These are phyloP conservation scores for Leishmania mexicana DNA, from an alignment of 208 protist genomes.

Conservation along the genomic window DNA sequence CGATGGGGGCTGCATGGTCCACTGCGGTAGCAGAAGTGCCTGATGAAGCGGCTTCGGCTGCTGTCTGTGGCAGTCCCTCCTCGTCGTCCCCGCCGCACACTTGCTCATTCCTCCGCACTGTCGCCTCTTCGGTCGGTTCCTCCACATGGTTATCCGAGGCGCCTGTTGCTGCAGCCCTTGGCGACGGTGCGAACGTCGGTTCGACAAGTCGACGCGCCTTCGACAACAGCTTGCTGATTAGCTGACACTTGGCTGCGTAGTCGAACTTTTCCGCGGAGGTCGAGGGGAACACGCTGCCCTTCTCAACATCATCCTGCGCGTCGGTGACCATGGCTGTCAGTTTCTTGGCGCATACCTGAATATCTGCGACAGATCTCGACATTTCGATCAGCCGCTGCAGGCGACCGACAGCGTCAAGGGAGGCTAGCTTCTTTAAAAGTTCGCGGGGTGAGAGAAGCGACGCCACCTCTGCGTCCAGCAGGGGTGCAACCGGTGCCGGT, in stretches of 20 bases:
- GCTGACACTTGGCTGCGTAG: constrained; percentile 63
- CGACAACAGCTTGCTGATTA: constrained; percentile 83
- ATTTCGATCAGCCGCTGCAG: constrained; percentile 81
- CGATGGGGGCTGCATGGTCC: not conserved
- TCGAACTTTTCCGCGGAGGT: constrained; percentile 20
- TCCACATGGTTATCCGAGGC: not conserved
- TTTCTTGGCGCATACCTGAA: constrained; percentile 50
- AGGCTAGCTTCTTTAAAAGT: constrained; percentile 56
- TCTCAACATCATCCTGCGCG: constrained; percentile 12
- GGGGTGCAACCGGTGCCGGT: not conserved
- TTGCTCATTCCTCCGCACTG: not conserved
- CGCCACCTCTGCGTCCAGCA: constrained; percentile 26
- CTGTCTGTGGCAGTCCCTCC: not conserved
- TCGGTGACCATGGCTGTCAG: constrained; percentile 24
- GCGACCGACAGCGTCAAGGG: constrained; percentile 60
- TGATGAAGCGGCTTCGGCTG: not conserved
- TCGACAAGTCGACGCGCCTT: constrained; percentile 67
- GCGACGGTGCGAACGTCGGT: constrained; percentile 8
- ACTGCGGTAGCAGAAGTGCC: not conserved
- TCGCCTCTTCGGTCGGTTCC: not conserved
- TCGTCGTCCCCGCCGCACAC: constrained; percentile 1
- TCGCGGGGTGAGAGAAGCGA: constrained; percentile 68
- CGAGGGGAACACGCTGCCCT: not conserved
- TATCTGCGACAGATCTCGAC: constrained; percentile 37
- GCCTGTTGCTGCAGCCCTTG: not conserved